A percentile compares a stretch with the other conserved stretches of the same genome.
phyloP scores from a whole-genome alignment of 495 filamentous ascomycete genomes.

The Staphylotrichum tortipilum region DNA sequence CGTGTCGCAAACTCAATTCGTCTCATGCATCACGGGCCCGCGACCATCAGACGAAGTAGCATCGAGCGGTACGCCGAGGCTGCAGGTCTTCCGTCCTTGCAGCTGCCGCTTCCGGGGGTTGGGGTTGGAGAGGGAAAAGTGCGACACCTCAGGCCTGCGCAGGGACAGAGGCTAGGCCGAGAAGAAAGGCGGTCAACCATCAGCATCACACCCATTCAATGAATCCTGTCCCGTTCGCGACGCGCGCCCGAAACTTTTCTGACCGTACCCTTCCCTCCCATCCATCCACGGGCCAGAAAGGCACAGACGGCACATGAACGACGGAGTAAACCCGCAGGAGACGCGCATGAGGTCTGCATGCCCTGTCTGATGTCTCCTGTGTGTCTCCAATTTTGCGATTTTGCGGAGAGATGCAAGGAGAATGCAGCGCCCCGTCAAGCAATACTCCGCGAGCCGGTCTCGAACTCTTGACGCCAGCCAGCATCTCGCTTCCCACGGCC shows the following conservation, averaged over 20 bases:
- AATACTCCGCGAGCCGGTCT: too few species aligned
- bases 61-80: not conserved
- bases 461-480: too few species aligned
- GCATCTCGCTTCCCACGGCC: too few species aligned
- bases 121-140: slow-evolving; percentile 10
- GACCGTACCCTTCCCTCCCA: too few species aligned
- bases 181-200: slow-evolving; percentile 26
- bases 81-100: not conserved
- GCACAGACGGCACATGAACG: too few species aligned
- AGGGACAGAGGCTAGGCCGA: not conserved
- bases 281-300: slow-evolving; percentile 3
- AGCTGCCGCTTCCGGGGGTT: slow-evolving; percentile 9
- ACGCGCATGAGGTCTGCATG: slow-evolving; percentile 10
- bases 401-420: not conserved
- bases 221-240: too few species aligned
- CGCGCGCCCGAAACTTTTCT: too few species aligned
- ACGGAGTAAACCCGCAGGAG: slow-evolving; percentile 18
- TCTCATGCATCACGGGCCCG: slow-evolving; percentile 1
- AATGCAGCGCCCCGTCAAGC: too few species aligned
- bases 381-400: not conserved
- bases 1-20: not conserved
- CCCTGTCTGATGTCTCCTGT: not conserved
- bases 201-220: too few species aligned
- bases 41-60: not conserved
- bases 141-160: too few species aligned